A percentile compares a stretch with the other conserved stretches of the same genome.
These are phyloP conservation scores for Sphaerosporella brunnea DNA, from an alignment of 495 filamentous ascomycete genomes.

Conservation along the genomic window DNA sequence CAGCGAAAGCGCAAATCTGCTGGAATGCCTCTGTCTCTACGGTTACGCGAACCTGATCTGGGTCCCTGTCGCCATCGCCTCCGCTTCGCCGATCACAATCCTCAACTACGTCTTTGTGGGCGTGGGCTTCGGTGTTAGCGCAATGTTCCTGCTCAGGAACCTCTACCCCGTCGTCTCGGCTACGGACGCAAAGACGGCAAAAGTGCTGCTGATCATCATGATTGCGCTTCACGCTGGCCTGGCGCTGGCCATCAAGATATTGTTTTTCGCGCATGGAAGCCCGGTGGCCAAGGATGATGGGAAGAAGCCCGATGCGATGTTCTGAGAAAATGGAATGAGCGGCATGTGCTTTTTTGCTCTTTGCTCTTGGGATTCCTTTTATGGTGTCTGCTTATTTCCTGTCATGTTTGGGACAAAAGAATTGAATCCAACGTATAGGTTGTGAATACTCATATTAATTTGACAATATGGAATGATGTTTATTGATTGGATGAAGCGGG, in stretches of 20 bases:
- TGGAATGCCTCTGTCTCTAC: constrained; percentile 88
- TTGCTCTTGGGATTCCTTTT: too few species aligned
- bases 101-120: constrained; percentile 90
- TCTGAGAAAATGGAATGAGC: too few species aligned
- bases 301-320: background rate
- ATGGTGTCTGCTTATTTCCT: too few species aligned
- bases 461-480: too few species aligned
- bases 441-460: too few species aligned
- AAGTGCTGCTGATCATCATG: constrained; percentile 67
- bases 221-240: constrained; percentile 71
- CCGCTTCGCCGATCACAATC: constrained; percentile 63
- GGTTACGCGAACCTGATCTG: constrained; percentile 91
- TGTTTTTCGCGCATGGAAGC: constrained; percentile 60
- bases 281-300: constrained; percentile 5
- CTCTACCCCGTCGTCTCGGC: constrained; percentile 84
- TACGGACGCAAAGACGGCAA: constrained; percentile 79
- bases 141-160: constrained; percentile 76
- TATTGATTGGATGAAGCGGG: too few species aligned
- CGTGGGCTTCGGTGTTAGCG: constrained; percentile 71
- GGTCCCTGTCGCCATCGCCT: constrained; percentile 84
- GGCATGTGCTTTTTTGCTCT: too few species aligned
- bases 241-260: constrained; percentile 79
- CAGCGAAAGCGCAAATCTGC: constrained; percentile 64
- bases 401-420: too few species aligned
- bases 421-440: too few species aligned